Percentiles rank a stretch among this genome's conserved stretches.
Evolutionary conservation across 2,329 filamentous ascomycete species (phyloP).

Genomic region (Lecanicillium sp.): DNA sequence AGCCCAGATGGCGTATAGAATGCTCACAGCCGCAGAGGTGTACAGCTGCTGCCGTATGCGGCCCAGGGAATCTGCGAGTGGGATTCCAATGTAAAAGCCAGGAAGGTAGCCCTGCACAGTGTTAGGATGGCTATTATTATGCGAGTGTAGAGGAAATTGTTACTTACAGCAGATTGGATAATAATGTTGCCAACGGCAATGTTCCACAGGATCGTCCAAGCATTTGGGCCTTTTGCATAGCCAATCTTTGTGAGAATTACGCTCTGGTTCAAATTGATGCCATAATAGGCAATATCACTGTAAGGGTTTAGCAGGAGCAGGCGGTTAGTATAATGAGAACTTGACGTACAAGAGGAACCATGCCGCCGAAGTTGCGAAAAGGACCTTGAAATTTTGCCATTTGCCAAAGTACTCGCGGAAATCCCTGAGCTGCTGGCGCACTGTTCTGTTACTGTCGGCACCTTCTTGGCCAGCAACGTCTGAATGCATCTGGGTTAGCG

Average conservation of each 20-base stretch:
- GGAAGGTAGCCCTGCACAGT: not conserved
- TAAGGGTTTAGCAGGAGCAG: not conserved
- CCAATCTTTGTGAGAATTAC: not conserved
- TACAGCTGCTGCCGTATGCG: not conserved
- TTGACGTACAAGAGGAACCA: not conserved
- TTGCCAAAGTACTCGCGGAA: not conserved
- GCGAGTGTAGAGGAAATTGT: not conserved
- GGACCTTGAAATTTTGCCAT: not conserved
- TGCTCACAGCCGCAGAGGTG: not conserved
- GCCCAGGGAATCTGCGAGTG: not conserved
- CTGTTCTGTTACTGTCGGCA: not conserved
- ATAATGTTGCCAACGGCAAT: not conserved
- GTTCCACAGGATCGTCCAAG: not conserved
- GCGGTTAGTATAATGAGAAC: not conserved
- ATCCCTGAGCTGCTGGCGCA: not conserved
- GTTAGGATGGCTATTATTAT: not conserved
- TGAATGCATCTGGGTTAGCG: not conserved
- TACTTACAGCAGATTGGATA: not conserved
- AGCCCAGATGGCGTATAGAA: constrained; percentile 1
- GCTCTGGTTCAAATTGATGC: not conserved
- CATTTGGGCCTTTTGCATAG: not conserved
- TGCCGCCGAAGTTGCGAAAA: not conserved
- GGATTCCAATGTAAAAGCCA: not conserved
- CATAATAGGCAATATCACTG: not conserved
- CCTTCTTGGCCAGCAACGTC: not conserved